Evolutionary conservation across 2,329 filamentous ascomycete genomes (phyloP), one percentile per base, ranked within the genome.

Genomic region (Thermoascus crustaceus): DNA sequence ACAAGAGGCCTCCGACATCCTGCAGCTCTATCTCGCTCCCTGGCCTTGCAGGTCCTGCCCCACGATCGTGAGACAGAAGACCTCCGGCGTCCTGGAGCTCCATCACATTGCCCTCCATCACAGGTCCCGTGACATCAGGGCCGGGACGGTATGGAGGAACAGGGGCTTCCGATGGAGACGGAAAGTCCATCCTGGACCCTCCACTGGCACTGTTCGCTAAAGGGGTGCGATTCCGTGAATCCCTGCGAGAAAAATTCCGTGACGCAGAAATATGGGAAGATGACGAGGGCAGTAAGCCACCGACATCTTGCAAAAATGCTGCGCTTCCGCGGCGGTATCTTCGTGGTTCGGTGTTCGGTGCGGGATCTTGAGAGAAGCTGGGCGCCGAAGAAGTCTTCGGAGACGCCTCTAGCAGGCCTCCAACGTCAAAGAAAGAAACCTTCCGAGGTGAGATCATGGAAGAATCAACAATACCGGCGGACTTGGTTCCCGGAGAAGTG

Each of bases 361-460:
- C 31, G 25, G 20, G 26, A 32, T 21, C 25, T 34, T 21, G 7
- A 34, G 35, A 25, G 39, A 34, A 13, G 13, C 29, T 23, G n/a
- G 30, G 17, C 7, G 3, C 40, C 8, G 34, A 39, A 7, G 42
- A 41, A 38, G 34, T 46, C 22, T 55, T 61, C 44, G 71, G 70
- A 11, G 69, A 69, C 4, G 80, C 76, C 4, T 80, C 76, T 0
- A 93, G 64, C 0, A 94, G 63, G 0, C 84, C 85, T 14, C 86
- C 86, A 1, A 87, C 80, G 46, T 94, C 88, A 49, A 89, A 87
- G 57, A 94, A 89, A 0, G 84, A 85, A 4, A 91, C 76, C 30
- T 72, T 69, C 4, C 73, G 68, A 4, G 75, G 71, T 1, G 68
- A 69, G n/a, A 54, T 47, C 7, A 62, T 54, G 3, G 61, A 30